phyloP scores from a whole-genome alignment of 768 basidiomycete species.

The Amanita polypyramis region DNA sequence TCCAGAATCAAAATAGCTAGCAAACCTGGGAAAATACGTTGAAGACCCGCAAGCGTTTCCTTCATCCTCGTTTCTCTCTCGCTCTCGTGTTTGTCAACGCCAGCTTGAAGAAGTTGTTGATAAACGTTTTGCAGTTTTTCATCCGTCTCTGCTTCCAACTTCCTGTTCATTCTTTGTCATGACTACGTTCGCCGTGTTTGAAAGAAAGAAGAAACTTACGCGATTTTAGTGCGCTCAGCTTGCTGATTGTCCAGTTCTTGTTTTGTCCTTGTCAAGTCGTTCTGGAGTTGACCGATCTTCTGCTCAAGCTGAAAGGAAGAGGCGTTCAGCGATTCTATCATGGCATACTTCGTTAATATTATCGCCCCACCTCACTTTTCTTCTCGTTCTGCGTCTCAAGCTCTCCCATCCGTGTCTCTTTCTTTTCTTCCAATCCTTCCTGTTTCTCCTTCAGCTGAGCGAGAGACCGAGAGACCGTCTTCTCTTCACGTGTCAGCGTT shows the following conservation, averaged over 20 bases:
- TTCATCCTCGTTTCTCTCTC: conserved; percentile 79
- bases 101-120: conserved; percentile 80
- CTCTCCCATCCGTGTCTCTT: conserved; percentile 47
- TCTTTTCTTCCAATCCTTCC: conserved; percentile 51
- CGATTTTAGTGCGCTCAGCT: conserved; percentile 71
- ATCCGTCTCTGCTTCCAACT: conserved; percentile 84
- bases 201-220: conserved; percentile 34
- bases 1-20: background rate
- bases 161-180: conserved; percentile 32
- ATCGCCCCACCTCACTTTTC: conserved; percentile 51
- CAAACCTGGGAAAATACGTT: conserved; percentile 82
- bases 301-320: conserved; percentile 39
- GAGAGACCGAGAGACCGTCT: conserved; percentile 55
- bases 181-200: background rate
- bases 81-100: conserved; percentile 78
- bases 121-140: conserved; percentile 82
- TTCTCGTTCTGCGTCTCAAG: conserved; percentile 32
- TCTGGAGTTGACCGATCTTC: conserved; percentile 44
- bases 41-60: conserved; percentile 75
- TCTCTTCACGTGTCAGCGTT: conserved; percentile 72
- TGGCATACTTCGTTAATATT: background rate
- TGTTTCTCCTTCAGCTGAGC: conserved; percentile 60
- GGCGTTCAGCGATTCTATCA: background rate
- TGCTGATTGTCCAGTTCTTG: conserved; percentile 80
- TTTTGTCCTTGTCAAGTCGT: conserved; percentile 53